A percentile compares a stretch with the other conserved stretches of the same genome.
Conservation (phyloP, 225 moss, liverwort and hornwort genomes). For the Climacium dendroides region DNA sequence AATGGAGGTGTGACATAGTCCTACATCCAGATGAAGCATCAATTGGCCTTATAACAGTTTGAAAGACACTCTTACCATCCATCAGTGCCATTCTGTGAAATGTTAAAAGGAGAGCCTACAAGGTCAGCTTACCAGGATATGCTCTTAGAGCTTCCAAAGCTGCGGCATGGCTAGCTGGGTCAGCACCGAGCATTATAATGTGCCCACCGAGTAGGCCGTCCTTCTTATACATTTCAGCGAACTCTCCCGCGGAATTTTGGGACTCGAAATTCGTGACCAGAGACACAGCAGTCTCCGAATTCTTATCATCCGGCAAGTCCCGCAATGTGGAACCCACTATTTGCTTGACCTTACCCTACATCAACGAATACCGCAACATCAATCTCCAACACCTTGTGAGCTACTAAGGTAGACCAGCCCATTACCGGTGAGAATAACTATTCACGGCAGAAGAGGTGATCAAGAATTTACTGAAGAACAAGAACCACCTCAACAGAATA, state of each 20-base stretch:
- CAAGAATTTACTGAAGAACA: neutral
- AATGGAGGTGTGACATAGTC: neutral
- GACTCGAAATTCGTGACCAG: slow-evolving; percentile 91
- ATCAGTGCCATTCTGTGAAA: neutral
- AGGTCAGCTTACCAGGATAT: slow-evolving; percentile 52
- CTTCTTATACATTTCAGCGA: slow-evolving; percentile 75
- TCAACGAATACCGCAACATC: neutral
- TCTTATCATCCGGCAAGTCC: slow-evolving; percentile 45
- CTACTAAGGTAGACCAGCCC: too few species aligned
- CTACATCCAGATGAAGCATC: neutral
- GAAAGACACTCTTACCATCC: neutral
- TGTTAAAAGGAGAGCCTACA: neutral
- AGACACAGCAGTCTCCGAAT: slow-evolving; percentile 12
- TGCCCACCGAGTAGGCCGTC: slow-evolving; percentile 76
- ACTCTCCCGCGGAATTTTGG: slow-evolving; percentile 59
- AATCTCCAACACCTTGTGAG: neutral
- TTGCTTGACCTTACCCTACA: slow-evolving; percentile 96
- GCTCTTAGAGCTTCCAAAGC: slow-evolving; percentile 64
- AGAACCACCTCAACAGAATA: neutral
- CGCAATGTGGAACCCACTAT: slow-evolving; percentile 91
- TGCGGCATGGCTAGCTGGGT: slow-evolving; percentile 59
- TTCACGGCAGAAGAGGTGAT: neutral
- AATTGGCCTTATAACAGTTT: neutral
- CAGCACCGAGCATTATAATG: slow-evolving; percentile 88
- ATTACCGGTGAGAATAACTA: too few species aligned